Evolutionary conservation across 169 alveolate species (phyloP).

Genomic region (Perkinsus marinus): DNA sequence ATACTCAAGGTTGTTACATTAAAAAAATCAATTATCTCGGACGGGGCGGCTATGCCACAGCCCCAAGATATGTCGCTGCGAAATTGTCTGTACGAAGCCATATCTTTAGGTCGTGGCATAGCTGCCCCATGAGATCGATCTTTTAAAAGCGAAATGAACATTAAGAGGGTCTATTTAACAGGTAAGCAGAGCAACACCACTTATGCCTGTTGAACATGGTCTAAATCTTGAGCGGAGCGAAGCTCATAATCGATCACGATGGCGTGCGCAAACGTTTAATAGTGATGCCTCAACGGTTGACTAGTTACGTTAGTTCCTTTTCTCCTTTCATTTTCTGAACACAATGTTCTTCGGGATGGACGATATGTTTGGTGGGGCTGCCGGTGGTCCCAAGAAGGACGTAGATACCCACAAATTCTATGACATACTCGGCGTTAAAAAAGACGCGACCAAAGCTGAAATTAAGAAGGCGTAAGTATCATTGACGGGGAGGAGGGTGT

Average conservation of each 20-base stretch:
- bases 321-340: background rate
- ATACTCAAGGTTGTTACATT: no score
- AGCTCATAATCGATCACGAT: background rate
- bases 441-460: constrained; percentile 67
- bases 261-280: background rate
- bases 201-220: background rate
- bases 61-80: no score
- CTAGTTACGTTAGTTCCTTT: background rate
- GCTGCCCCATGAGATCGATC: no score
- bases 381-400: constrained; percentile 13
- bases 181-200: background rate
- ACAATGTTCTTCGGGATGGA: background rate
- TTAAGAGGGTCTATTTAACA: background rate
- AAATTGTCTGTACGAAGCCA: no score
- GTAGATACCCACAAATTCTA: constrained; percentile 65
- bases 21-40: no score
- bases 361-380: background rate
- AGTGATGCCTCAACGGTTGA: background rate
- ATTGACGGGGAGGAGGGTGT: background rate
- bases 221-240: background rate
- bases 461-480: constrained; percentile 70
- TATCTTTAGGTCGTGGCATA: no score
- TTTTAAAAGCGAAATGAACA: background rate
- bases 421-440: constrained; percentile 57
- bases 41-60: no score